Base-by-base conservation (phyloP, 345 rosid genomes). In the Mercurialis annua region DNA sequence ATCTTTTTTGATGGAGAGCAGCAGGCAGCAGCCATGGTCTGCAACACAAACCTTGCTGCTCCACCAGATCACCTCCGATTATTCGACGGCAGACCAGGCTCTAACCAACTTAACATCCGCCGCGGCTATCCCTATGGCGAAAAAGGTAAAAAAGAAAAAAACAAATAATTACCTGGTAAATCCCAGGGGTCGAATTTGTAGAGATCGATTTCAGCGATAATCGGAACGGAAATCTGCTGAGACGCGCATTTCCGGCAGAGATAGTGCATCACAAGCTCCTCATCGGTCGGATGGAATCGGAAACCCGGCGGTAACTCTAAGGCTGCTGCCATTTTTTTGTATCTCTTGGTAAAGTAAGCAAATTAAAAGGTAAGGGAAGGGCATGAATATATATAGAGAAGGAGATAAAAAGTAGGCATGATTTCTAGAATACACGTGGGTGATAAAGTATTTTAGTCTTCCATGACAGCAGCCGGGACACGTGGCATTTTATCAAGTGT, bases 221-320 rank as follows among this genome's bases (percentile, higher is more conserved):
- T 86, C 33, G 96, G 87, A 1, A 87, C 97, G 30, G 86, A 73
- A 56, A 93, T 87, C 16, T 76, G 36, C 76, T 88, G 96, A 40
- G 97, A 90, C 9, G 87, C 73, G 56, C 97, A 89, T 80, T 81
- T 86, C 12, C 90, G 90, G 77, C 90, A 83, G n/a, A 93, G 87
- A 59, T 93, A 93, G 78, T 90, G 90, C 75, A 69, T 80, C 11
- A 93, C 97, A 15, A 93, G 96, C 92, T 93, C 98, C 74, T 90
- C 96, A n/a, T 92, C 96, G 36, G 98, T 90, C 14, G 98, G 98
- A 76, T 92, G 96, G 80, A 92, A 92, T 46, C 98, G 73, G 83
- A 93, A 93, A 4, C 98, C 98, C 0, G 97, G 90, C 5, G 97
- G 98, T 53, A 93, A 69, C 60, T 86, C 88, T 59, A 90, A 70